These are phyloP conservation scores for Aspergillus bridgeri DNA, from an alignment of 495 filamentous ascomycete genomes.

Conservation along the genomic window DNA sequence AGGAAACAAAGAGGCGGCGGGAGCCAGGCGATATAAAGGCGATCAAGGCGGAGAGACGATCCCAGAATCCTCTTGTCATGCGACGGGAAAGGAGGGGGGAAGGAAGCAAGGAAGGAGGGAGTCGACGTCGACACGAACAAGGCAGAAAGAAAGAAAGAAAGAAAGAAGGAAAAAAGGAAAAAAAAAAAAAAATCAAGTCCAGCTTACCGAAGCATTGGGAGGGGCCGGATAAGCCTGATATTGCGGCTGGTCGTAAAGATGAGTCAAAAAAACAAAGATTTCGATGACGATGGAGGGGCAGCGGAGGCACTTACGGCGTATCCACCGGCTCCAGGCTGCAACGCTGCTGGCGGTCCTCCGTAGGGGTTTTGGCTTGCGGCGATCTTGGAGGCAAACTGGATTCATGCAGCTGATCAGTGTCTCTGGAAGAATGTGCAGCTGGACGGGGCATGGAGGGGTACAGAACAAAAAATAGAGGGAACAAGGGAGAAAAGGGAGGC, in stretches of 20 bases:
- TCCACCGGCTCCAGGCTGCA: constrained; percentile 33
- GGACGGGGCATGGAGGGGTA: constrained; percentile 15
- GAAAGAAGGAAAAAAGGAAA: constrained; percentile 11
- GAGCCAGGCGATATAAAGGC: constrained; percentile 3
- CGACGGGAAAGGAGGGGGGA: constrained; percentile 12
- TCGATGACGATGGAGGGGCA: not conserved
- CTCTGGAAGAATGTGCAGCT: constrained; percentile 1
- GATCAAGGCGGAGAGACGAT: constrained; percentile 2
- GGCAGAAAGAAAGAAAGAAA: not conserved
- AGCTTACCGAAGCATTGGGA: constrained; percentile 36
- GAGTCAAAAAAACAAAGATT: constrained; percentile 7
- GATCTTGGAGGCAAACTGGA: constrained; percentile 46
- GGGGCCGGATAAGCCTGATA: constrained; percentile 45
- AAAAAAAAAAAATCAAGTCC: constrained; percentile 17
- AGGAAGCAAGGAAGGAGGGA: constrained; percentile 11
- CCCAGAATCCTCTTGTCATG: constrained; percentile 5
- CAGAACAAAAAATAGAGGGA: not conserved
- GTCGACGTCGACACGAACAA: too few relatives aligned
- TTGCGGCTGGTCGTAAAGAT: constrained; percentile 19
- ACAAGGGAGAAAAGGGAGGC: constrained; percentile 10
- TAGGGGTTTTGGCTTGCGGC: constrained; percentile 36
- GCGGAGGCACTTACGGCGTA: constrained; percentile 15
- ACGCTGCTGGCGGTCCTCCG: constrained; percentile 39
- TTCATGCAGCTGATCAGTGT: constrained; percentile 12
- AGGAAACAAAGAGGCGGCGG: constrained; percentile 6